phyloP scores from a whole-genome alignment of 2,329 filamentous ascomycete genomes.

The Apiospora aurea region DNA sequence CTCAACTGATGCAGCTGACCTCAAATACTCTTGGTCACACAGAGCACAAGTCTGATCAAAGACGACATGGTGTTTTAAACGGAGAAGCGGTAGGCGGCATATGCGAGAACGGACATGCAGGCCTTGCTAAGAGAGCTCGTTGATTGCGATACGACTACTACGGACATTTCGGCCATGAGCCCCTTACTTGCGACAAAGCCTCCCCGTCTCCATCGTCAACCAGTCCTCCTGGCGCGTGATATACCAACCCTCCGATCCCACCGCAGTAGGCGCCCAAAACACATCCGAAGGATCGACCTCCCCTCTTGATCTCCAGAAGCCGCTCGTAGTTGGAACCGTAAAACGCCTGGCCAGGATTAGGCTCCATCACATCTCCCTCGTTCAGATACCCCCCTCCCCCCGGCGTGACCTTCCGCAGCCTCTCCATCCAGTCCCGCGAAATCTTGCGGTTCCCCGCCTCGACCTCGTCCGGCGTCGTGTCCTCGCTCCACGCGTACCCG shows the following conservation, averaged over 20 bases:
- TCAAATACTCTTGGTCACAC: not conserved
- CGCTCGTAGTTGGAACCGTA: conserved; percentile 51
- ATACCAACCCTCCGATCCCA: conserved; percentile 7
- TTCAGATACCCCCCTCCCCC: conserved; percentile 52
- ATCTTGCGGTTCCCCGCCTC: not conserved
- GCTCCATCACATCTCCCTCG: conserved; percentile 55
- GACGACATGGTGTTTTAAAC: not conserved
- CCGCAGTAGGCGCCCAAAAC: conserved; percentile 12
- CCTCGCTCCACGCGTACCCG: conserved; percentile 2
- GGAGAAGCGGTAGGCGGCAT: not conserved
- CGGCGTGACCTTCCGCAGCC: conserved; percentile 33
- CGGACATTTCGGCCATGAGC: not conserved
- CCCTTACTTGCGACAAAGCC: not conserved
- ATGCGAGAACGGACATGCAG: no score
- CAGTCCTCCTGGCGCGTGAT: conserved; percentile 15
- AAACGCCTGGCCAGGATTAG: conserved; percentile 49
- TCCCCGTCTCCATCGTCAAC: conserved; percentile 6
- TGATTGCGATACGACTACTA: not conserved
- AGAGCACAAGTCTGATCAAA: not conserved
- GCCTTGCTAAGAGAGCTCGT: no score
- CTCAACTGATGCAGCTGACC: not conserved
- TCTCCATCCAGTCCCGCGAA: not conserved
- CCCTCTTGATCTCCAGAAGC: conserved; percentile 52
- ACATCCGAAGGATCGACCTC: conserved; percentile 30
- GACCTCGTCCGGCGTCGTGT: not conserved